Evolutionary conservation across 768 basidiomycete species (phyloP).

Genomic region (Auriculariales sp.): DNA sequence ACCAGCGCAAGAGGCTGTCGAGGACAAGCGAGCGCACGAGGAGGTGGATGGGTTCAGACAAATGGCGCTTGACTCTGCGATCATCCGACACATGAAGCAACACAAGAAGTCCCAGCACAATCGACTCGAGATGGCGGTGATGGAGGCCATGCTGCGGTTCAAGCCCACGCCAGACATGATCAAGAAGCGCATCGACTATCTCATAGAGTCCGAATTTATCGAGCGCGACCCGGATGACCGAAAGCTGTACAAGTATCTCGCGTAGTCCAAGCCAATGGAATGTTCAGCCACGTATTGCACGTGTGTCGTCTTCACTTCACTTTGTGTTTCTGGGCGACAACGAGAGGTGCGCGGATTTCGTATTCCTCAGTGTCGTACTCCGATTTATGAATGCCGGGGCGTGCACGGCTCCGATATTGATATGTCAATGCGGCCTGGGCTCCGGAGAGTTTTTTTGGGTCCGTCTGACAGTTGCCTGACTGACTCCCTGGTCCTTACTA

Average conservation of each 20-base stretch:
- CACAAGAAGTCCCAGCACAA: constrained; percentile 73
- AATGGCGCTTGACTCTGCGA: constrained; percentile 80
- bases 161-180: constrained; percentile 71
- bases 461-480: too few relatives aligned
- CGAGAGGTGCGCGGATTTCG: too few relatives aligned
- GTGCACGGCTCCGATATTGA: too few relatives aligned
- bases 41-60: constrained; percentile 81
- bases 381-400: too few relatives aligned
- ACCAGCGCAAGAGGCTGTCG: constrained; percentile 76
- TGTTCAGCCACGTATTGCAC: too few relatives aligned
- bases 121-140: constrained; percentile 65
- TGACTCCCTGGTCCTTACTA: too few relatives aligned
- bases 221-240: constrained; percentile 58
- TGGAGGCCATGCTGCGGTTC: constrained; percentile 82
- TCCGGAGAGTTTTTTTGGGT: too few relatives aligned
- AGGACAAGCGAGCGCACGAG: constrained; percentile 65
- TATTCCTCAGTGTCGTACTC: too few relatives aligned
- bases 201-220: constrained; percentile 83
- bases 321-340: too few relatives aligned
- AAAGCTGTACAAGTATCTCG: constrained; percentile 67
- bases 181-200: constrained; percentile 66
- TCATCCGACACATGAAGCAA: constrained; percentile 93
- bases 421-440: too few relatives aligned
- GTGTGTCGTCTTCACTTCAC: too few relatives aligned
- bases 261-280: too few relatives aligned